Evolutionary conservation across 1,284 basidiomycete genomes (phyloP).

Genomic region (Abortiporus biennis): DNA sequence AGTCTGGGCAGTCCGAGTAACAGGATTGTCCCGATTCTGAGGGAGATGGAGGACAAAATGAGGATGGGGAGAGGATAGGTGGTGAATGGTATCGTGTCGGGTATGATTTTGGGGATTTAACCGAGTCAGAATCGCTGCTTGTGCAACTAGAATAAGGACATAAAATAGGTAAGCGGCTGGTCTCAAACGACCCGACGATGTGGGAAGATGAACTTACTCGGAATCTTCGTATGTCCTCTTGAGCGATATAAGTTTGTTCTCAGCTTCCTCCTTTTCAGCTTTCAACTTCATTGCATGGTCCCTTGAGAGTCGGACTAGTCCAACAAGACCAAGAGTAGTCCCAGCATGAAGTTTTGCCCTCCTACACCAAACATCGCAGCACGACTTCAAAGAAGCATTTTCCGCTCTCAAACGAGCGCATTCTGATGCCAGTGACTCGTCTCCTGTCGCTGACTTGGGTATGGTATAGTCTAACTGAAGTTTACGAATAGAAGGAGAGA

Average conservation of each 20-base stretch:
- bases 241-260: constrained; percentile 29
- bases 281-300: constrained; percentile 42
- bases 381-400: constrained; percentile 39
- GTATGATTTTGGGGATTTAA: neutral
- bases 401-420: constrained; percentile 43
- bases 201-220: constrained; percentile 17
- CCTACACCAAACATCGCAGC: constrained; percentile 48
- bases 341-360: constrained; percentile 52
- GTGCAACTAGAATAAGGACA: too few relatives aligned
- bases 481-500: constrained; percentile 45
- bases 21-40: constrained; percentile 22
- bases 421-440: constrained; percentile 24
- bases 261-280: constrained; percentile 36
- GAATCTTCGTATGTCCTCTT: constrained; percentile 19
- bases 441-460: constrained; percentile 11
- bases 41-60: constrained; percentile 20
- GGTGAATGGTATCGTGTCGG: constrained; percentile 7
- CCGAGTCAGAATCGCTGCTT: too few relatives aligned
- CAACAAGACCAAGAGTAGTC: constrained; percentile 46
- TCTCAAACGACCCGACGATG: too few relatives aligned
- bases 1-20: constrained; percentile 26
- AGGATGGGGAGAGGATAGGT: constrained; percentile 12
- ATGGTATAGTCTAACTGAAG: constrained; percentile 36
- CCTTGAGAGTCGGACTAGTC: constrained; percentile 40
- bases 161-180: too few relatives aligned